A percentile compares a stretch with the other conserved stretches of the same genome.
These are phyloP conservation scores for Trichoderma afroharzianum DNA, from an alignment of 2,329 filamentous ascomycete genomes.

Conservation along the genomic window DNA sequence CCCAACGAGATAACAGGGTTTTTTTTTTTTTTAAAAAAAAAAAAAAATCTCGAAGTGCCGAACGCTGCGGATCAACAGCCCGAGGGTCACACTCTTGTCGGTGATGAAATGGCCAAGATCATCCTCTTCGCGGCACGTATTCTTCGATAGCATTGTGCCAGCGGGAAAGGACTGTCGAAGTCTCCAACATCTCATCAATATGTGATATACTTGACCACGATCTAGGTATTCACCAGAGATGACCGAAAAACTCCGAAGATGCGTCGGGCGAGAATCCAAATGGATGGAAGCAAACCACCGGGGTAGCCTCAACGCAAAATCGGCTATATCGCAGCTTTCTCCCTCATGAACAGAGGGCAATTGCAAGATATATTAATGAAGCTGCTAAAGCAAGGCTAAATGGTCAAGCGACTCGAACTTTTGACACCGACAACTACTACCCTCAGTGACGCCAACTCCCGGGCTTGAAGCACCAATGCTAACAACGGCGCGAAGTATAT, in stretches of 20 bases:
- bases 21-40: too few relatives aligned
- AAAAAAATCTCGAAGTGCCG: conserved; percentile 67
- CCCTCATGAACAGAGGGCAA: neutral
- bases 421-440: neutral
- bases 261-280: neutral
- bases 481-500: neutral
- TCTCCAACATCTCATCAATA: neutral
- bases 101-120: neutral
- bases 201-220: neutral
- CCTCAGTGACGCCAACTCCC: neutral
- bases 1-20: conserved; percentile 37
- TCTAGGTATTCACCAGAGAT: neutral
- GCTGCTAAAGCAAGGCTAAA: neutral
- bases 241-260: neutral
- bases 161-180: neutral
- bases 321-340: neutral
- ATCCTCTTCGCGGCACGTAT: neutral
- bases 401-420: neutral
- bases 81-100: conserved; percentile 20
- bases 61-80: neutral
- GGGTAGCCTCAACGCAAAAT: neutral
- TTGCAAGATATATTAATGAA: neutral
- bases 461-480: neutral
- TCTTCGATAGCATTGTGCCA: neutral
- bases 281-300: neutral